These are phyloP conservation scores for Closterium sp. DNA, from an alignment of 139 green algal genomes.

Conservation along the genomic window DNA sequence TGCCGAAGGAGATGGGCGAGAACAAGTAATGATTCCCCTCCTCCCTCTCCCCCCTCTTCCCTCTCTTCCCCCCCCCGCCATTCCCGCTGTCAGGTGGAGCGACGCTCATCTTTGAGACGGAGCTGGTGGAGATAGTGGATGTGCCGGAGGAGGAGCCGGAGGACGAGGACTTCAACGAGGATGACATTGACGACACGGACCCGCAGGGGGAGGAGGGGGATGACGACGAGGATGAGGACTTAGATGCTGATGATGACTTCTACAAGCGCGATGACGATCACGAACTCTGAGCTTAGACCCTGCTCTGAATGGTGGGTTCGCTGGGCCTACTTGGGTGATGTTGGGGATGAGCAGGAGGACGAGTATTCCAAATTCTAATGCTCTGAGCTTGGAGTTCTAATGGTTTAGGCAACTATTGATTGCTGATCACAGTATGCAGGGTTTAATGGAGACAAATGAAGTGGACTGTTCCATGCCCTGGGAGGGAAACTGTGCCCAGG, in stretches of 20 bases:
- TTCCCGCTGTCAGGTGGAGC: slow-evolving; percentile 31
- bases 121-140: slow-evolving; percentile 20
- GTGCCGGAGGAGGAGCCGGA: not conserved
- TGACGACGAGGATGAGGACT: not conserved
- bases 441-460: no score
- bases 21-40: not conserved
- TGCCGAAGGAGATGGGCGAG: not conserved
- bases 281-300: not conserved
- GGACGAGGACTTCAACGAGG: not conserved
- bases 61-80: no score
- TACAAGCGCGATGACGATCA: not conserved
- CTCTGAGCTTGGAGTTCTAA: no score
- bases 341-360: no score
- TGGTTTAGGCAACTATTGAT: no score
- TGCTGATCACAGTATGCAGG: no score
- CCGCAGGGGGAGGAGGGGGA: not conserved
- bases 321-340: no score
- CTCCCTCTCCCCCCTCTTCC: no score
- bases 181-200: not conserved
- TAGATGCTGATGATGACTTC: not conserved
- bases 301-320: no score
- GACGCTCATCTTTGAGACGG: slow-evolving; percentile 50
- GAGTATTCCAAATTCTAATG: no score
- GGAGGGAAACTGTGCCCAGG: no score
- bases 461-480: no score